Base-by-base conservation (phyloP, 2,329 filamentous ascomycete species). In the Aspergillus sp. region DNA sequence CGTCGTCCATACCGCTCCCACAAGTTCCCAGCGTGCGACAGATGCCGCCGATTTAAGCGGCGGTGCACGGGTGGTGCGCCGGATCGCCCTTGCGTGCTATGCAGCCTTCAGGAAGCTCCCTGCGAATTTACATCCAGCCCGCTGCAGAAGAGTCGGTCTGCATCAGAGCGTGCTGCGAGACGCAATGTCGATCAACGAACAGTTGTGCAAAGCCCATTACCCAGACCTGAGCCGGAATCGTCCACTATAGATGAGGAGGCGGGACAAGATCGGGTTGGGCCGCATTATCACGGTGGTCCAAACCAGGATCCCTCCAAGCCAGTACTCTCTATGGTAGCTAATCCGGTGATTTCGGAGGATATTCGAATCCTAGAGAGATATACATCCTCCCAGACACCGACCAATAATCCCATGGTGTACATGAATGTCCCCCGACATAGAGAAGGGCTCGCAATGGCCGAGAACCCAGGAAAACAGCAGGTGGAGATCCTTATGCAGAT, bases 401-500 rank as follows among this genome's bases (percentile, higher is more conserved):
- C 44, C n/a, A 61, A 40, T 22, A 44, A 44, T 27, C 53, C 27
- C 3, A 30, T 48, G 22, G 53, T 59, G 37, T 61, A 57, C 39
- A 20, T 57, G 13, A 44, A 20, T 33, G 46, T 54, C 52, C 51
- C 47, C 54, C 51, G 59, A 19, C 50, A 53, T 34, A 58, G 52
- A 40, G 53, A 54, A 45, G 58, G 58, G 9, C 52, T 60, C 5
- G 50, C 60, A 3, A 61, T 58, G 34, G 49, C 58, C 20, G 37
- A 59, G 46, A 56, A 60, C 45, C 55, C 63, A 33, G 59, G 57
- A 5, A 60, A 64, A n/a, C 63, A 59, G 12, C 59, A 61, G 50
- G 81, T 81, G 57, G 81, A 81, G 59, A 75, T 84, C 24, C 64
- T 61, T 6, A 54, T 54, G 54, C 84, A 3, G 80, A 81, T 47